Conservation (phyloP, 2,329 filamentous ascomycete genomes). For the Scleromitrula shiraiana region DNA sequence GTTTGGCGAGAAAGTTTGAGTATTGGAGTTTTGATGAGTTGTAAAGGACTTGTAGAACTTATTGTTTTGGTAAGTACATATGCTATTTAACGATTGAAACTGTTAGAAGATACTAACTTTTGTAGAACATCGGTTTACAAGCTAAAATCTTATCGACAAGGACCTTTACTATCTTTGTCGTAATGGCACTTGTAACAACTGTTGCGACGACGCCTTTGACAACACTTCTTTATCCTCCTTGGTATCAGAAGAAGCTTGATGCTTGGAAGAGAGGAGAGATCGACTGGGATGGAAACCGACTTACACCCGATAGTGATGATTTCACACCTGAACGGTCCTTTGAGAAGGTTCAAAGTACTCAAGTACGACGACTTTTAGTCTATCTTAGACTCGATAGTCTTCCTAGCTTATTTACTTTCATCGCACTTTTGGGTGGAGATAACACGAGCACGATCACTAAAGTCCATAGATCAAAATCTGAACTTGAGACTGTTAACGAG, state of each 20-base stretch:
- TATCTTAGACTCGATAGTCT: conserved; percentile 81
- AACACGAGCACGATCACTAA: conserved; percentile 28
- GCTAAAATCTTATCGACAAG: conserved; percentile 71
- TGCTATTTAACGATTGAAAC: background rate
- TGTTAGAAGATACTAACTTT: background rate
- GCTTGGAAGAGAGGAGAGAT: conserved; percentile 79
- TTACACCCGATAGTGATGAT: conserved; percentile 30
- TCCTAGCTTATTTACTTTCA: conserved; percentile 71
- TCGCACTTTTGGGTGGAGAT: conserved; percentile 65
- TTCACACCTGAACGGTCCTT: conserved; percentile 28
- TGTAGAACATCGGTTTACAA: conserved; percentile 69
- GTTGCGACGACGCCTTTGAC: conserved; percentile 76
- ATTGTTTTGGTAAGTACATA: conserved; percentile 71
- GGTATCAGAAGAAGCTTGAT: conserved; percentile 66
- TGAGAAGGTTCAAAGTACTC: conserved; percentile 41
- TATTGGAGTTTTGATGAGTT: conserved; percentile 90
- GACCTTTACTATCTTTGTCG: conserved; percentile 89
- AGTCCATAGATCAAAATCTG: conserved; percentile 30
- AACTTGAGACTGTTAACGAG: conserved; percentile 25
- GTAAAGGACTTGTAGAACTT: conserved; percentile 88
- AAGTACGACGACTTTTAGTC: conserved; percentile 61
- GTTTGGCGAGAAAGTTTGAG: conserved; percentile 86
- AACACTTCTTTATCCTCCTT: conserved; percentile 64
- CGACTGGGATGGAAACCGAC: conserved; percentile 67
- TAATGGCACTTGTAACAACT: conserved; percentile 86